Percentiles rank a stretch among this genome's conserved stretches.
Evolutionary conservation across 2,329 filamentous ascomycete genomes (phyloP).

Genomic region (Plectosphaerella cucumerina): DNA sequence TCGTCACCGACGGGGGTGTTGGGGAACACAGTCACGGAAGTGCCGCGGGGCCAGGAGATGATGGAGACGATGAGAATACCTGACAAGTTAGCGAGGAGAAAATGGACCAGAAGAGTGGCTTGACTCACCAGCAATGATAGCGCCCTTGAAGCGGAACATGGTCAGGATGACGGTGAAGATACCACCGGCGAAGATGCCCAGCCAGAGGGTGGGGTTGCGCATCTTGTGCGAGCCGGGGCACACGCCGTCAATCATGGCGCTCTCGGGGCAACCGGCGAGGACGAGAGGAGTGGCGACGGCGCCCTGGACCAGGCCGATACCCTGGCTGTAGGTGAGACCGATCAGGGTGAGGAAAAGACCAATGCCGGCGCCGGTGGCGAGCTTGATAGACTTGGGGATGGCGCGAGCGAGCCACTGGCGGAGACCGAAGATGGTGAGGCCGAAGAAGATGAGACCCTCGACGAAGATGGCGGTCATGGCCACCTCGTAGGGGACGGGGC

Average conservation of each 20-base stretch:
- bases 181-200: slow-evolving; percentile 83
- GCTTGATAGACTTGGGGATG: slow-evolving; percentile 80
- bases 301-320: slow-evolving; percentile 75
- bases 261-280: slow-evolving; percentile 64
- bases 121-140: slow-evolving; percentile 65
- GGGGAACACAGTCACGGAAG: slow-evolving; percentile 77
- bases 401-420: slow-evolving; percentile 84
- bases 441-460: slow-evolving; percentile 82
- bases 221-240: slow-evolving; percentile 68
- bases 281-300: slow-evolving; percentile 63
- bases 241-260: slow-evolving; percentile 40
- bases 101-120: too few species aligned
- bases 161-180: slow-evolving; percentile 75
- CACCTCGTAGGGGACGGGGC: slow-evolving; percentile 67
- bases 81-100: too few species aligned
- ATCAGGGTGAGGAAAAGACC: slow-evolving; percentile 77
- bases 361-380: slow-evolving; percentile 81
- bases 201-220: slow-evolving; percentile 80
- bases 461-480: slow-evolving; percentile 85
- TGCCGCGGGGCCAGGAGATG: slow-evolving; percentile 81
- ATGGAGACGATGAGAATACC: slow-evolving; percentile 82
- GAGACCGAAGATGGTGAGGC: slow-evolving; percentile 72
- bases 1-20: slow-evolving; percentile 64
- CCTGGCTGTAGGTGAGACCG: slow-evolving; percentile 73
- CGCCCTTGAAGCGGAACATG: slow-evolving; percentile 83